phyloP scores from a whole-genome alignment of 257 asterid genomes.

The Solanum pinnatisectum region DNA sequence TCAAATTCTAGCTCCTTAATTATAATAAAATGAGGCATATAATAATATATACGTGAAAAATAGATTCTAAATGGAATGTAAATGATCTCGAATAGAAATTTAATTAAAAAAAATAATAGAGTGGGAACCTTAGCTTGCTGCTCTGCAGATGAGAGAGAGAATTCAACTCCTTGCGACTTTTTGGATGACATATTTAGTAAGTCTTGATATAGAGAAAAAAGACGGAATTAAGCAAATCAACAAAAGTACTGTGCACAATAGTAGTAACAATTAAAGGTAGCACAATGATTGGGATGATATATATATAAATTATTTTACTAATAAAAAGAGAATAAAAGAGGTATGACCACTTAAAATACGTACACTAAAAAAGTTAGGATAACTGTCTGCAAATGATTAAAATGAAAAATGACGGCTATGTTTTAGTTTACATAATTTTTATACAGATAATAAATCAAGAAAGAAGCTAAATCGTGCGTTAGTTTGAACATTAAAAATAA shows the following conservation, averaged over 20 bases:
- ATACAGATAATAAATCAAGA: background rate
- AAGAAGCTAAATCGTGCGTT: background rate
- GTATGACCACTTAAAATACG: background rate
- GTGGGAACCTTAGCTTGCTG: conserved; percentile 35
- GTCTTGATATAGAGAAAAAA: background rate
- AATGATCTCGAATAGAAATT: background rate
- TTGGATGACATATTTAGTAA: conserved; percentile 23
- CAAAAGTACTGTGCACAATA: background rate
- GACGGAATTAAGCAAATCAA: background rate
- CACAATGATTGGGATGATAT: background rate
- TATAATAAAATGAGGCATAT: background rate
- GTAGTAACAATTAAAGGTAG: background rate
- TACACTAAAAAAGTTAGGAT: background rate
- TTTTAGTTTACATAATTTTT: background rate
- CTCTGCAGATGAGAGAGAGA: conserved; percentile 12
- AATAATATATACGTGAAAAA: background rate
- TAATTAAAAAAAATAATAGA: background rate
- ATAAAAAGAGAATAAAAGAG: background rate
- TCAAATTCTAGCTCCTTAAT: background rate
- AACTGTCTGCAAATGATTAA: background rate
- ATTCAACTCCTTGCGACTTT: conserved; percentile 14
- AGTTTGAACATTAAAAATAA: background rate
- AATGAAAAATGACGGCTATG: background rate
- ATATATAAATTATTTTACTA: background rate
- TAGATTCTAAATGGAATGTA: background rate